Conservation (phyloP, 2,329 filamentous ascomycete genomes). For the Mycogone perniciosa region DNA sequence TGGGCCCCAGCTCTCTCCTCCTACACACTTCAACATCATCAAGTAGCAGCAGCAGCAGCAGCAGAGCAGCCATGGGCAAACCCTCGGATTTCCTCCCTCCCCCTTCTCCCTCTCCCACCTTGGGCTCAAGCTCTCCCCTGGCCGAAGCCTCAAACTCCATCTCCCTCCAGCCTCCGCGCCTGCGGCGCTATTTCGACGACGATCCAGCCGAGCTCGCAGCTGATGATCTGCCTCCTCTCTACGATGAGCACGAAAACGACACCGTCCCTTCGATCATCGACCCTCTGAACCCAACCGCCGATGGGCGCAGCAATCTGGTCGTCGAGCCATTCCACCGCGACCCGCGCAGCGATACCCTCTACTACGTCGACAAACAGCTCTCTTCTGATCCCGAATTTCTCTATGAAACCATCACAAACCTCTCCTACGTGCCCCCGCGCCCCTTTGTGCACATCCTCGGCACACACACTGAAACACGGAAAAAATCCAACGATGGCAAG, state of each 20-base stretch:
- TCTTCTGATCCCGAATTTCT: conserved; percentile 40
- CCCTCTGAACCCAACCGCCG: conserved; percentile 23
- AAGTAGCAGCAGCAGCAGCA: neutral
- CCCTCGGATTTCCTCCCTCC: conserved; percentile 13
- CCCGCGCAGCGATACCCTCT: conserved; percentile 28
- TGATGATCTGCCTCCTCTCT: conserved; percentile 41
- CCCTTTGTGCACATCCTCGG: conserved; percentile 47
- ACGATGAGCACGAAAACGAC: conserved; percentile 31
- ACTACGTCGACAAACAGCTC: conserved; percentile 40
- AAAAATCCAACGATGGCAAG: conserved; percentile 21
- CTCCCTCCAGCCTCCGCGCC: conserved; percentile 21
- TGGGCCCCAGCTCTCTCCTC: neutral
- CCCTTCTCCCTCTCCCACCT: neutral
- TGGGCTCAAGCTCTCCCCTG: conserved; percentile 15
- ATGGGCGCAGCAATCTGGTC: conserved; percentile 14
- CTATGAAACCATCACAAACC: conserved; percentile 36
- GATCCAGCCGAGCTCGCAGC: conserved; percentile 29
- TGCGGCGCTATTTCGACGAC: conserved; percentile 30
- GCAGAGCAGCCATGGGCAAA: conserved; percentile 21
- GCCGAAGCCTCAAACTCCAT: conserved; percentile 23
- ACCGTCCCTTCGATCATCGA: conserved; percentile 15
- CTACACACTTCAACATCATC: neutral
- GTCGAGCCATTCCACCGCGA: conserved; percentile 27
- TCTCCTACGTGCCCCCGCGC: conserved; percentile 45
- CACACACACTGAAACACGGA: conserved; percentile 40